Base-by-base conservation (phyloP, 805 yeast genomes). In the Metschnikowia reukaufii region DNA sequence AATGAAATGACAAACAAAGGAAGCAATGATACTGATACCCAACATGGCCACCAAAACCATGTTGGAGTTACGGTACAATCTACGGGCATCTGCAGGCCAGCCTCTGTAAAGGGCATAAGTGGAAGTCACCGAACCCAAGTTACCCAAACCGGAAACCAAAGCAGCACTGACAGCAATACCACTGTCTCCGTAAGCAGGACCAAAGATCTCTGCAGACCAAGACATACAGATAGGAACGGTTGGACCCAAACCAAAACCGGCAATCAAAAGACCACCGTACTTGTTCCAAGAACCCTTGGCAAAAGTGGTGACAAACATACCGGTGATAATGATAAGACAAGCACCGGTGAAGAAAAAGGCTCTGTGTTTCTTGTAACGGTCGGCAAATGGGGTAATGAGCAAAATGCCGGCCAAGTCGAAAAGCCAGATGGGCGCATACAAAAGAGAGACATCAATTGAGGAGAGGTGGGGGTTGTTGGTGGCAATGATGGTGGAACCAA, bases 181-280 rank as follows among this genome's bases (percentile, higher is more conserved):
- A 39, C 88, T 83, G 59, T 88, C 94, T 21, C 95, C 95, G 60
- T 88, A 84, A 39, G 78, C 72, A 9, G 78, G 74, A 6, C 76
- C 78, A 70, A 88, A 84, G 39, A 86, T 84, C 58, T 86, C 91
- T 0, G 91, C 81, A 0, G 90, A 67, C 85, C 87, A 80, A 1
- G 96, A 79, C 96, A 88, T 88, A 58, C 83, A 77, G 32, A 86
- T 88, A 21, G 96, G 96, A 12, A 88, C 95, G 0, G 96, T 88
- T 16, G 96, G 94, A 9, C 96, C 96, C 41, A 88, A 74, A 0
- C 96, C 96, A 55, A 83, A 86, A 0, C 96, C 96, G 6, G 88
- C 82, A 60, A 88, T 82, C 50, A 88, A 72, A 44, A 88, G 72
- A 0, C 96, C 96, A 6, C 81, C 95, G 62, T 87, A 88, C 56